These are phyloP conservation scores for Leishmania lainsoni DNA, from an alignment of 208 protist genomes.

Conservation along the genomic window DNA sequence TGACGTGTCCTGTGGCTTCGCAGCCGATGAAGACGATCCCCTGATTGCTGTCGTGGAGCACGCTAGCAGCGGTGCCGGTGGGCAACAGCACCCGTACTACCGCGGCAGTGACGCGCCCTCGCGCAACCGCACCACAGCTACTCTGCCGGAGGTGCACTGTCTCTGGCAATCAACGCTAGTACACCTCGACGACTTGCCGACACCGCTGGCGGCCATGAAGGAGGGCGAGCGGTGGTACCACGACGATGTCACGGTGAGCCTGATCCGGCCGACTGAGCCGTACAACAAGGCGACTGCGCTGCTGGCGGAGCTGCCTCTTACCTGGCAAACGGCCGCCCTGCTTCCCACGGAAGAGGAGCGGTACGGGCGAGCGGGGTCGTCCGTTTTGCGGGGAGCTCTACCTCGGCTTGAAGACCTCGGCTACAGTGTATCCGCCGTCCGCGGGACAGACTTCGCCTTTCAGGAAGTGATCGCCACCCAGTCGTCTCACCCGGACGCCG, in stretches of 20 bases:
- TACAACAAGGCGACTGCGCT: slow-evolving; percentile 59
- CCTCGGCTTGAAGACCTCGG: slow-evolving; percentile 76
- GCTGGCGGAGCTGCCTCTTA: slow-evolving; percentile 34
- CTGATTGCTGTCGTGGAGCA: slow-evolving; percentile 44
- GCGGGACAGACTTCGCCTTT: slow-evolving; percentile 45
- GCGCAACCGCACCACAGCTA: slow-evolving; percentile 2
- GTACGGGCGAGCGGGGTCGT: slow-evolving; percentile 30
- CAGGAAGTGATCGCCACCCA: slow-evolving; percentile 79
- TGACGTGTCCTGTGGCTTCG: neutral
- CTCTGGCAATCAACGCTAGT: slow-evolving; percentile 92
- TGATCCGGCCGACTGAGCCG: slow-evolving; percentile 74
- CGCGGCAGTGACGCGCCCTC: slow-evolving; percentile 8
- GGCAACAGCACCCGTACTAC: slow-evolving; percentile 23
- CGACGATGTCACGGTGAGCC: slow-evolving; percentile 79
- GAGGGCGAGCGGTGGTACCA: slow-evolving; percentile 90
- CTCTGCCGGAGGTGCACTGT: slow-evolving; percentile 47
- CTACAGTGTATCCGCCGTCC: slow-evolving; percentile 44
- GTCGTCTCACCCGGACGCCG: slow-evolving; percentile 61
- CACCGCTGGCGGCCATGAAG: slow-evolving; percentile 74
- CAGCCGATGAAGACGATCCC: slow-evolving; percentile 14
- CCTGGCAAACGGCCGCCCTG: slow-evolving; percentile 26
- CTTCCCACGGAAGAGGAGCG: slow-evolving; percentile 49
- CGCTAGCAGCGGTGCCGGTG: neutral
- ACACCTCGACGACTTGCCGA: slow-evolving; percentile 87
- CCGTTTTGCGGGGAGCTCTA: slow-evolving; percentile 55